Evolutionary conservation across 805 yeast species (phyloP).

Genomic region (Metschnikowia orientalis): DNA sequence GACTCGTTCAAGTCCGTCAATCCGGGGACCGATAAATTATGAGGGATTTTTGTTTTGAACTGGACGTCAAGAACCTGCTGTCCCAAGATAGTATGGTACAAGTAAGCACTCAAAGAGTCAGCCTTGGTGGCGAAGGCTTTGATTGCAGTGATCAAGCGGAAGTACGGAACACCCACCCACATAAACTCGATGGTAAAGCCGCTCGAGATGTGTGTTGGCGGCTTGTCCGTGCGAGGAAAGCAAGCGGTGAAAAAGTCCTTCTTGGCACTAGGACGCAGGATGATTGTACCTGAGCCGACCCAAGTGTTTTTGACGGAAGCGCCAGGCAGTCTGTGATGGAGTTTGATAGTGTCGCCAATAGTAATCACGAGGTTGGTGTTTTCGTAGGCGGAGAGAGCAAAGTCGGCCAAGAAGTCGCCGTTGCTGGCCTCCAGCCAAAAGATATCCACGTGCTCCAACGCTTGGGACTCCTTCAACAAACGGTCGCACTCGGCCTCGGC

Average conservation of each 20-base stretch:
- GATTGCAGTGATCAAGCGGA: slow-evolving; percentile 79
- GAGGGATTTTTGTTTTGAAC: slow-evolving; percentile 60
- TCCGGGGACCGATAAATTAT: slow-evolving; percentile 57
- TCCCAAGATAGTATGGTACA: slow-evolving; percentile 77
- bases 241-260: slow-evolving; percentile 67
- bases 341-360: slow-evolving; percentile 77
- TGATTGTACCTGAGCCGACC: slow-evolving; percentile 69
- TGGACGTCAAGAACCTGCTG: slow-evolving; percentile 64
- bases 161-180: slow-evolving; percentile 83
- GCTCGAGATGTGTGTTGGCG: slow-evolving; percentile 56
- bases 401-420: slow-evolving; percentile 63
- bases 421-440: slow-evolving; percentile 69
- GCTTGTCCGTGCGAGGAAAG: slow-evolving; percentile 41
- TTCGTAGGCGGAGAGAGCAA: slow-evolving; percentile 65
- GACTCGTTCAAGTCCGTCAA: slow-evolving; percentile 65
- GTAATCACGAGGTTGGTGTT: slow-evolving; percentile 62
- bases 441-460: slow-evolving; percentile 66
- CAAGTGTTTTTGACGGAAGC: slow-evolving; percentile 47
- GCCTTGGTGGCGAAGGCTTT: slow-evolving; percentile 64
- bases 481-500: slow-evolving; percentile 79
- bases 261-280: slow-evolving; percentile 62
- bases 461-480: slow-evolving; percentile 69
- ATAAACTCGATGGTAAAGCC: slow-evolving; percentile 82
- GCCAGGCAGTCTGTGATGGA: slow-evolving; percentile 53
- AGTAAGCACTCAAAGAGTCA: slow-evolving; percentile 64